These are phyloP conservation scores for Dioscorea dumetorum DNA, from an alignment of 106 monocot genomes.

Conservation along the genomic window DNA sequence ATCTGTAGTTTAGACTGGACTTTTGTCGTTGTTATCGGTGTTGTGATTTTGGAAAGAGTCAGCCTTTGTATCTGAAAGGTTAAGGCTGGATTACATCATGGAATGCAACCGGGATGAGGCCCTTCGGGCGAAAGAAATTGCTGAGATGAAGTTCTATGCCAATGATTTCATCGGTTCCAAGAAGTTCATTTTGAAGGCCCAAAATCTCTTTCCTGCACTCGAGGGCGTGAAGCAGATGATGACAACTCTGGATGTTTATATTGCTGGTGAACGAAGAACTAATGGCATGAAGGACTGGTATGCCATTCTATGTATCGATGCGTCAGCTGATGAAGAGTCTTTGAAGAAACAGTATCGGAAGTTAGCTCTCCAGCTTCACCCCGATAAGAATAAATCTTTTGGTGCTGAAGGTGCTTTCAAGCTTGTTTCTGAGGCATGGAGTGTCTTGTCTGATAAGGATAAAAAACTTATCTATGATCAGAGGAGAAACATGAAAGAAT, in stretches of 20 bases:
- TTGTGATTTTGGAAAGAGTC: no score
- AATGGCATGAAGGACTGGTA: slow-evolving; percentile 73
- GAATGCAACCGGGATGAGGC: slow-evolving; percentile 81
- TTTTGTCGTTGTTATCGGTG: no score
- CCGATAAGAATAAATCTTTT: slow-evolving; percentile 80
- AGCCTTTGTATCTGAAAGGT: no score
- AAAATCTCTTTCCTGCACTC: slow-evolving; percentile 51
- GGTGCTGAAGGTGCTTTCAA: slow-evolving; percentile 84
- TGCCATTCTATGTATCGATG: slow-evolving; percentile 36
- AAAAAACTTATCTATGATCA: slow-evolving; percentile 61
- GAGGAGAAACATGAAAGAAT: slow-evolving; percentile 33
- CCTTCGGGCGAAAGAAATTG: slow-evolving; percentile 60
- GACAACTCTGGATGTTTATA: slow-evolving; percentile 58
- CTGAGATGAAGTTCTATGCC: slow-evolving; percentile 55
- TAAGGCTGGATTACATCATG: slow-evolving; percentile 16
- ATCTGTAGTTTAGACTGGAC: no score
- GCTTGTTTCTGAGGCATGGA: slow-evolving; percentile 68
- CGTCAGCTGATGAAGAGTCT: slow-evolving; percentile 58
- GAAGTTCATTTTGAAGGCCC: slow-evolving; percentile 69
- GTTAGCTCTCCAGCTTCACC: slow-evolving; percentile 64
- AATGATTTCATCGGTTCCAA: slow-evolving; percentile 65
- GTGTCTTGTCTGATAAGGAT: slow-evolving; percentile 61
- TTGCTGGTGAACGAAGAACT: slow-evolving; percentile 28
- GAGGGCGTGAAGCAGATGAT: slow-evolving; percentile 71
- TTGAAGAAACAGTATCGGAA: slow-evolving; percentile 75